Evolutionary conservation across 257 asterid genomes (phyloP), one percentile per base, ranked within the genome.

Genomic region (Solanum dulcamara): DNA sequence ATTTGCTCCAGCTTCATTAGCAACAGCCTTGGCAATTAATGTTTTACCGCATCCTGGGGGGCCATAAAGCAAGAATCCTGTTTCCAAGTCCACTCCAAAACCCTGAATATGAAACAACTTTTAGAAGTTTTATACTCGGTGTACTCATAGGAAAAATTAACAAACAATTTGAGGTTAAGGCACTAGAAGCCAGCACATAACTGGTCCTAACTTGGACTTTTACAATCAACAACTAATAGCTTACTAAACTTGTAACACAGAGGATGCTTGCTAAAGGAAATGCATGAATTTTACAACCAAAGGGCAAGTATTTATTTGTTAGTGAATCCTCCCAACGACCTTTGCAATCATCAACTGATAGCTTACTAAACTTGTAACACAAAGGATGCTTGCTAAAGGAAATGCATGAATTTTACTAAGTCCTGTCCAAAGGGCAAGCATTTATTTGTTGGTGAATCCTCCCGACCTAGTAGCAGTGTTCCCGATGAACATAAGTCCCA

Each of bases 1-100:
- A 92, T 91, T 96, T 53, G 98, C 97, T 75, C 97, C 98, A 12
- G 97, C 97, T 91, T 93, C 97, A 84, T 89, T 93, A 70, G 99
- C 99, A 89, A 96, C 98, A 81, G 98, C 99, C 92, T 94, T 93
- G 59, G 99, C 99, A 37, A 96, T 94, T 90, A 95, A 89, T 50
- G 99, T 96, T 91, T 96, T 96, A 44, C 99, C 99, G 38, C 99
- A 94, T 75, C 99, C 98, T 11, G 99, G 99, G 85, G 99, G 99
- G 75, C 99, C 98, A 89, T 93, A 94, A 42, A 96, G 99, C 93
- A 96, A 89, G 88, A 93, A 93, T 74, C 99, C 99, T 7, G 95
- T 91, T 84, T 91, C 98, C 66, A 89, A 55, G 71, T 91, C 89
- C 82, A 91, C 87, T 46, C 96, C 98, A 81, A 92, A 91, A 48